Evolutionary conservation across 306 rosid genomes (phyloP).

Genomic region (Delonix regia): DNA sequence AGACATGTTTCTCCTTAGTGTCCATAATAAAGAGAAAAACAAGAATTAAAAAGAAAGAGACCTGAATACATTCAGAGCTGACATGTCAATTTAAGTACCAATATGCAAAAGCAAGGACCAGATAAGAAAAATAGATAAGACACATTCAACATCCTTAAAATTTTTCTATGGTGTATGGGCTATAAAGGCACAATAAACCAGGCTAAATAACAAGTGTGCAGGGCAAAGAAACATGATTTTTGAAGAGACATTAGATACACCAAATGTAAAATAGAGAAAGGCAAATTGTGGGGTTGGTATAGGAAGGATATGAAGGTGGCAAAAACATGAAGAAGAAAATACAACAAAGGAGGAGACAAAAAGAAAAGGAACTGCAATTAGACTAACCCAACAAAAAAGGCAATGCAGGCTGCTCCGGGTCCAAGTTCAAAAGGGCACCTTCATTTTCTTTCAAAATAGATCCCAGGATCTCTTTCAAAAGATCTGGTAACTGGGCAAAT

Average conservation of each 20-base stretch:
- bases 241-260: not conserved
- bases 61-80: conserved; percentile 3
- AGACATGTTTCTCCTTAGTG: conserved; percentile 27
- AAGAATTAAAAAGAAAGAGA: not conserved
- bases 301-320: not conserved
- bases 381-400: conserved; percentile 97
- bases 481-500: conserved; percentile 92
- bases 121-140: not conserved
- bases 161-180: too few relatives aligned
- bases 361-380: not conserved
- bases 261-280: not conserved
- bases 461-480: conserved; percentile 87
- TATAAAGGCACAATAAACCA: not conserved
- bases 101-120: not conserved
- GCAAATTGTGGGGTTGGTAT: too few relatives aligned
- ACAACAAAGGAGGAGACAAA: too few relatives aligned
- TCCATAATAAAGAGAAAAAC: conserved; percentile 2
- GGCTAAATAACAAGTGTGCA: not conserved
- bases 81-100: conserved; percentile 4
- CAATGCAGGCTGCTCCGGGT: conserved; percentile 96
- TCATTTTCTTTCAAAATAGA: conserved; percentile 94
- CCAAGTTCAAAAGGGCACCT: conserved; percentile 92
- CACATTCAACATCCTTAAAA: too few relatives aligned
- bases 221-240: too few relatives aligned
- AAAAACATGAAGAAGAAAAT: not conserved